Base-by-base conservation (phyloP, 2,329 filamentous ascomycete species). In the Trichoderma koningii region DNA sequence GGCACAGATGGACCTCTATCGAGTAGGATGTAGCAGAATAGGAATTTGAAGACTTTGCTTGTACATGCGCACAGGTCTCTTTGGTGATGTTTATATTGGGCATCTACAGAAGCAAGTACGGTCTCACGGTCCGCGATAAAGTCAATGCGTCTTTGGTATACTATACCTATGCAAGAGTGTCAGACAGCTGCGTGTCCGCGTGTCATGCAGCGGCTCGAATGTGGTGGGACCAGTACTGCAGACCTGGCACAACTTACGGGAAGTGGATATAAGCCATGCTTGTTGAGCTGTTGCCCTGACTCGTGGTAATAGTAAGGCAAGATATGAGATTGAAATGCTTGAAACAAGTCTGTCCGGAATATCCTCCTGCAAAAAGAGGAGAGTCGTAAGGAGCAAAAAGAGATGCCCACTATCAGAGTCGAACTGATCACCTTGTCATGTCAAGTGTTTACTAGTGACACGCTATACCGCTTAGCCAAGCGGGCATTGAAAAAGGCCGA, bases 341-440 rank as follows among this genome's bases (percentile, higher is more conserved):
- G 3, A 23, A 23, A 23, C 21, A 23, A 23, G 21, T 2, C 21
- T 2, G 2, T 23, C 21, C 3, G 21, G 3, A 23, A 23, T 23
- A 3, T 3, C 21, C 3, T 23, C 21, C 3, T 23, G 21, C 21
- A 23, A 23, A 23, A 26, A 23, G 23, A 21, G 14, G 21, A n/a
- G 12, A 2, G 26, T 10, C 10, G 30, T 19, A 34, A 62, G 47
- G 23, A 5, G 14, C 12, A 63, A 53, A 63, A 63, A 62, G 10
- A n/a, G 28, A 63, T 63, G 60, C 60, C 60, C 60, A 63, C 60
- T 63, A 63, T 63, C 60, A 63, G 60, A 63, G 60, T 63, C 60
- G 60, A 63, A 63, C 60, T 63, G 60, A 63, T 63, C 60, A 63
- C 60, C 60, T 63, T 63, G 60, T 63, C 60, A 63, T 62, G 47